Base-by-base conservation (phyloP, 2,329 filamentous ascomycete species). In the Venturiaceae sp. region DNA sequence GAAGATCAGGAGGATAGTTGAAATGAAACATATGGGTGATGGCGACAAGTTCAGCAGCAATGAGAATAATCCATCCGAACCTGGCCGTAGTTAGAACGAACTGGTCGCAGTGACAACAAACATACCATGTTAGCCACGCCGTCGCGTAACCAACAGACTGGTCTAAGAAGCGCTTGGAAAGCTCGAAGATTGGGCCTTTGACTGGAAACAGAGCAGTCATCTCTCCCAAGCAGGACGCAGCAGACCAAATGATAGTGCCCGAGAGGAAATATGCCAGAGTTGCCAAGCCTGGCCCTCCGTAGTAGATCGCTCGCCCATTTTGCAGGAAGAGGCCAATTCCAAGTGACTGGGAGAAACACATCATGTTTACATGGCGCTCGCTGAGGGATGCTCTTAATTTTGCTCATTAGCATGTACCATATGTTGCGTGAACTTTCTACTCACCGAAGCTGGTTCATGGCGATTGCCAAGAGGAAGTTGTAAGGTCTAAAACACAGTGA, bases 101-200 rank as follows among this genome's bases (percentile, higher is more conserved):
- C 9, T 53, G 7, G n/a, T 5, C 36, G 16, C 23, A 23, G 13
- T n/a, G 8, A 16, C 11, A n/a, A 28, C 66, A 68, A 9, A 66
- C 60, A 34, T 70, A 74, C 74, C 74, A 77, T 28, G 71, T 67
- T 63, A 76, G 75, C 75, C 75, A 78, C 2, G 73, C 75, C 16
- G 71, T 71, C 1, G 74, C 73, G 64, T 74, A 76, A 34, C 74
- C 75, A 21, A 77, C 68, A 30, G 72, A 72, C 64, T 74, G 69
- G 62, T 75, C 72, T 33, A 75, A 62, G 63, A 73, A 75, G 36
- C 72, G 66, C 28, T 69, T 64, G 30, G 69, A 68, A 59, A 75
- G 74, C 59, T 73, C 71, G 55, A 72, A 72, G 33, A 72, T 71
- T 2, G 72, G 68, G 16, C 72, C 71, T 37, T 72, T 72, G 13